Evolutionary conservation across 345 rosid genomes (phyloP).

Genomic region (Mercurialis annua): DNA sequence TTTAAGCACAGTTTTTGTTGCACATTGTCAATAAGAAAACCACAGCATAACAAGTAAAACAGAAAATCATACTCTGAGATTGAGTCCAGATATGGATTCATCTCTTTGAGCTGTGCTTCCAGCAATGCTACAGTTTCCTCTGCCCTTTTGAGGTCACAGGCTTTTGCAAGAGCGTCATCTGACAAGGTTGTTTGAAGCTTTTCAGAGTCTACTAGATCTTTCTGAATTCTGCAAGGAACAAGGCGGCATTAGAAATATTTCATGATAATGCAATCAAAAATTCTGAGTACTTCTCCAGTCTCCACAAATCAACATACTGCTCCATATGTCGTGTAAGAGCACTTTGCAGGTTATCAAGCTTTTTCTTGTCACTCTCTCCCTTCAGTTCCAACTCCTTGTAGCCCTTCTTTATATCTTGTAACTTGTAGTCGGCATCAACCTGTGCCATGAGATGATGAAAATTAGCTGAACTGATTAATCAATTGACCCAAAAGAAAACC

Average conservation of each 20-base stretch:
- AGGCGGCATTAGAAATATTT: constrained; percentile 17
- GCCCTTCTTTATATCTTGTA: constrained; percentile 74
- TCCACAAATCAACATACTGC: constrained; percentile 65
- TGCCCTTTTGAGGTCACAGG: constrained; percentile 62
- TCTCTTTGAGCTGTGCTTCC: constrained; percentile 87
- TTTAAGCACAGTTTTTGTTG: background rate
- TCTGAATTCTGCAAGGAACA: constrained; percentile 67
- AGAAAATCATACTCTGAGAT: constrained; percentile 67
- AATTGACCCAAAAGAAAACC: background rate
- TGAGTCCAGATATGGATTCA: constrained; percentile 96
- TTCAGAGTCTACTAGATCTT: constrained; percentile 81
- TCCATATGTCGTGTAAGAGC: constrained; percentile 69
- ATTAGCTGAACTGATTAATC: background rate
- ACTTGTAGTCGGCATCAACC: constrained; percentile 81
- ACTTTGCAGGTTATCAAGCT: constrained; percentile 70
- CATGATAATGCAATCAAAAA: constrained; percentile 12
- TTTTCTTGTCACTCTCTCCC: constrained; percentile 76
- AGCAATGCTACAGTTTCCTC: constrained; percentile 75
- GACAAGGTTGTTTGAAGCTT: constrained; percentile 78
- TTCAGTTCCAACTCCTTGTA: constrained; percentile 73
- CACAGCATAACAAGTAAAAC: background rate
- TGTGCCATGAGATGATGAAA: constrained; percentile 29
- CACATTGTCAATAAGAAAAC: constrained; percentile 4
- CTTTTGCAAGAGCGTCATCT: constrained; percentile 50
- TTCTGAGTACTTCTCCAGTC: background rate